Evolutionary conservation across 2,329 filamentous ascomycete genomes (phyloP).

Genomic region (Beauveria sp.): DNA sequence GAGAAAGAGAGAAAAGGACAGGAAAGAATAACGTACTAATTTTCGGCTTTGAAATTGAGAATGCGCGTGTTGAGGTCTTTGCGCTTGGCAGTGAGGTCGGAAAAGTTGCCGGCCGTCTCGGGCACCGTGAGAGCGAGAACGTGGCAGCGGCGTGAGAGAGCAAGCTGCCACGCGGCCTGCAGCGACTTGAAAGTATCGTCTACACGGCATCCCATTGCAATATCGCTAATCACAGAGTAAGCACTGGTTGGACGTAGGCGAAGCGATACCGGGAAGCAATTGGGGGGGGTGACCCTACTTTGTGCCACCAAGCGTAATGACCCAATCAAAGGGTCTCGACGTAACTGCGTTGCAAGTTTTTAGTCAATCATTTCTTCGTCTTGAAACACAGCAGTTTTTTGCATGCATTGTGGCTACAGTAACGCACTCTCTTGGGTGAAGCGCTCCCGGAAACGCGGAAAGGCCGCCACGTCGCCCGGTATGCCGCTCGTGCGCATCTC

Average conservation of each 20-base stretch:
- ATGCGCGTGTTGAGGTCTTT: conserved; percentile 47
- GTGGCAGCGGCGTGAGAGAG: conserved; percentile 41
- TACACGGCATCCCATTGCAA: conserved; percentile 32
- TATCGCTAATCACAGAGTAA: conserved; percentile 33
- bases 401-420: too few species aligned
- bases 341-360: not conserved
- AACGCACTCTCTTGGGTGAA: conserved; percentile 30
- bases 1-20: not conserved
- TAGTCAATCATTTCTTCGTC: not conserved
- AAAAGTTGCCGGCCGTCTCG: conserved; percentile 32
- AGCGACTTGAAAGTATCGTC: conserved; percentile 42
- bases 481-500: conserved; percentile 41
- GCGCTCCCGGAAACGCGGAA: conserved; percentile 23
- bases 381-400: too few species aligned
- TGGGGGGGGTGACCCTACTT: conserved; percentile 37
- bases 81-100: conserved; percentile 27
- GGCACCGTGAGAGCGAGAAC: conserved; percentile 58
- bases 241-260: not conserved
- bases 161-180: conserved; percentile 41
- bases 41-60: conserved; percentile 35
- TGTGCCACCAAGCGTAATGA: conserved; percentile 56
- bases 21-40: conserved; percentile 39
- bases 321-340: conserved; percentile 44
- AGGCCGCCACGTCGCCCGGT: conserved; percentile 42
- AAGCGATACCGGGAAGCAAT: not conserved